phyloP scores from a whole-genome alignment of 208 protist genomes.

The Porcisia deanei region DNA sequence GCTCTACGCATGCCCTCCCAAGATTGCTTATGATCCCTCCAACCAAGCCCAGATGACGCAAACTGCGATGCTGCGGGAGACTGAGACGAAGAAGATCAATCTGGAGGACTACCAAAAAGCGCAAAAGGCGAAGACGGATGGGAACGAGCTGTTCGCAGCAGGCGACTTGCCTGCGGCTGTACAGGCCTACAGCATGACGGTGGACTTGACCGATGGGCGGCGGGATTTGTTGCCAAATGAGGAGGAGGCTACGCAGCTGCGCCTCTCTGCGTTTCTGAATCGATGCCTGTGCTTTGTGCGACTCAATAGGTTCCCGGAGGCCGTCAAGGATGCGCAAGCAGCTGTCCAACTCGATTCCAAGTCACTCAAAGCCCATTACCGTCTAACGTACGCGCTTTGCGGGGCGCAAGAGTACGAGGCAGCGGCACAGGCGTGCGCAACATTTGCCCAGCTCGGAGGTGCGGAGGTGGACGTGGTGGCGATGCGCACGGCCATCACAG shows the following conservation, averaged over 20 bases:
- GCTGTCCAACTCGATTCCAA: conserved; percentile 42
- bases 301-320: conserved; percentile 38
- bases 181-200: conserved; percentile 53
- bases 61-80: conserved; percentile 54
- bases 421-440: conserved; percentile 34
- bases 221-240: conserved; percentile 71
- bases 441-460: conserved; percentile 40
- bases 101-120: conserved; percentile 63
- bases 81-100: conserved; percentile 67
- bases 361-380: conserved; percentile 67
- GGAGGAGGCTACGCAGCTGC: conserved; percentile 46
- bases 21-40: conserved; percentile 56
- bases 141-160: conserved; percentile 52
- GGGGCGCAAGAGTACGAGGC: conserved; percentile 51
- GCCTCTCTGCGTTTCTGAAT: conserved; percentile 63
- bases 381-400: conserved; percentile 57
- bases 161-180: conserved; percentile 55
- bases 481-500: conserved; percentile 39
- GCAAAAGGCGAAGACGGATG: conserved; percentile 55
- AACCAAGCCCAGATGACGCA: conserved; percentile 74
- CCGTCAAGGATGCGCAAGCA: conserved; percentile 40
- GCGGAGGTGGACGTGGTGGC: conserved; percentile 37
- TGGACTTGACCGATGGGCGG: conserved; percentile 68
- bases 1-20: conserved; percentile 49
- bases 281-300: conserved; percentile 53